Evolutionary conservation across 108 stramenopile genomes (phyloP), one percentile per base, ranked within the genome.

Genomic region (Fragilariopsis cylindrus): DNA sequence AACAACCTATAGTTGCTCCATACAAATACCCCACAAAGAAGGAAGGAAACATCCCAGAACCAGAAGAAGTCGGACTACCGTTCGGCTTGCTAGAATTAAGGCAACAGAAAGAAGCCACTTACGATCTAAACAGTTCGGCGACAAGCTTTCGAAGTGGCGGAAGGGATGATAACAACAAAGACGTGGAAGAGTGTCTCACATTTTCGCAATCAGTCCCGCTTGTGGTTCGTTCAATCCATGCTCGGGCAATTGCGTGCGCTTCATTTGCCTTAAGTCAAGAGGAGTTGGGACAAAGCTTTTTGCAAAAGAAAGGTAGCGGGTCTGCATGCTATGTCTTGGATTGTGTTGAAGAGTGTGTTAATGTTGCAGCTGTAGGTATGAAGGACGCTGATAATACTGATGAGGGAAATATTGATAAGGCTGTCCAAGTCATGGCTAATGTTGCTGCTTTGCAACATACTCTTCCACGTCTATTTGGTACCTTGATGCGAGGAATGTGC

Each of bases 391-490:
- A 90, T 57, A 86, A 87, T 69, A 76, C 90, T 40, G 95, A 96
- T 55, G 95, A 96, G 79, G 77, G 85, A 42, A 86, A 87, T 43
- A 88, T 96, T 41, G 91, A 93, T 18, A 90, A 93, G 72, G 95
- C 95, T 3, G 95, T 96, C 0, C 95, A 96, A 74, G 89, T 89
- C 46, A 93, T 89, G 73, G 95, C 95, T 43, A 92, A 96, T 72
- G 91, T 96, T 69, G 80, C 91, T 47, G 92, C 95, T 3, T 57
- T 96, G 13, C 91, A 96, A 77, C 75, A 87, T 40, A 73, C 87
- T 50, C 81, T 96, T 16, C 90, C 95, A 41, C 90, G 95, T 44
- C 70, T 96, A 48, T 93, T 93, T 76, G 95, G 92, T 9, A 92
- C 89, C n/a, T 48, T 96, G 62, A 91, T 92, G 84, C 87, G 95